A percentile compares a stretch with the other conserved stretches of the same genome.
Conservation (phyloP, 2,329 filamentous ascomycete genomes). For the Spiromastix sp. region DNA sequence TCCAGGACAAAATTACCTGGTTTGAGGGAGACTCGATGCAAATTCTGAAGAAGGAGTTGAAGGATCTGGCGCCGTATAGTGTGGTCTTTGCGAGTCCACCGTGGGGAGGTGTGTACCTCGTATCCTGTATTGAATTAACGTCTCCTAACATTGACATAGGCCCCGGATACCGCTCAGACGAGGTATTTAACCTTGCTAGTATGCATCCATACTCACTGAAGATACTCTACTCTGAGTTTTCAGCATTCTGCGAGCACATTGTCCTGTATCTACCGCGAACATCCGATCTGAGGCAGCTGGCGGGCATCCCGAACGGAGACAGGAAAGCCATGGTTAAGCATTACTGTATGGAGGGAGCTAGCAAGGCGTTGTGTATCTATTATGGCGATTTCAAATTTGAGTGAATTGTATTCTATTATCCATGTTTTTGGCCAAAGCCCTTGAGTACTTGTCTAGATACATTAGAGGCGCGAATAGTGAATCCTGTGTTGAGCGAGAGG, state of each 20-base stretch:
- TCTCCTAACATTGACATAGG: conserved; percentile 30
- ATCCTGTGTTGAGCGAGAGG: too few relatives aligned
- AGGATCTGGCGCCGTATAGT: conserved; percentile 38
- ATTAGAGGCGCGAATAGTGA: too few relatives aligned
- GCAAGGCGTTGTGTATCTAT: conserved; percentile 60
- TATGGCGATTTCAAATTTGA: conserved; percentile 42
- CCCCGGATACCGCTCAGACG: conserved; percentile 51
- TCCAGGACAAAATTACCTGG: conserved; percentile 70
- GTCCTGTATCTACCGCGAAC: conserved; percentile 80
- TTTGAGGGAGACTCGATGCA: conserved; percentile 80
- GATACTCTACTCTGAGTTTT: conserved; percentile 54
- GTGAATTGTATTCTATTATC: not conserved
- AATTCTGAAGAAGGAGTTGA: conserved; percentile 46
- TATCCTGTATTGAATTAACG: not conserved
- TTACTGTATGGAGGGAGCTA: conserved; percentile 84
- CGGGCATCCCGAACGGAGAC: conserved; percentile 38
- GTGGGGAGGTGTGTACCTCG: conserved; percentile 54
- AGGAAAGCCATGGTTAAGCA: conserved; percentile 66
- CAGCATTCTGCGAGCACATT: conserved; percentile 39
- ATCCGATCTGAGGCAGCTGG: conserved; percentile 71
- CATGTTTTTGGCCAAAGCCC: too few relatives aligned
- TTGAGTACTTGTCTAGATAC: too few relatives aligned
- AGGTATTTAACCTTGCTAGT: conserved; percentile 69
- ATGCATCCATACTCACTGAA: conserved; percentile 81
- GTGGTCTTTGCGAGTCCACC: conserved; percentile 64